phyloP scores from a whole-genome alignment of 768 basidiomycete species.

The Pholiota conissans region DNA sequence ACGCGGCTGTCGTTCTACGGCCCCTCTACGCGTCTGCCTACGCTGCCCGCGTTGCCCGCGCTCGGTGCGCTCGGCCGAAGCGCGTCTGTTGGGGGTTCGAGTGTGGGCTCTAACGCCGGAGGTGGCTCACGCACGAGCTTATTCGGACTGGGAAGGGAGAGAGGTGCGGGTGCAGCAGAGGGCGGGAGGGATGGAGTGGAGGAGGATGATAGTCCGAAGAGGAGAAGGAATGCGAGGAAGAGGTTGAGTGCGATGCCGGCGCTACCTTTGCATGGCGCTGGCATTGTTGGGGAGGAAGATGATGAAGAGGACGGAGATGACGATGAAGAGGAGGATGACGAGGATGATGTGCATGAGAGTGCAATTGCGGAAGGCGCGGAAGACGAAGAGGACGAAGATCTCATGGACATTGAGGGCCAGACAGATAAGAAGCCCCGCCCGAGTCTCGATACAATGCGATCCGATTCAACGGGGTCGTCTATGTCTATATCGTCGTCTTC shows the following conservation, averaged over 20 bases:
- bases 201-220: background rate
- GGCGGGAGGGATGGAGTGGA: background rate
- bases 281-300: conserved; percentile 34
- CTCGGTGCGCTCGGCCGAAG: background rate
- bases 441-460: background rate
- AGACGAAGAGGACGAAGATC: conserved; percentile 14
- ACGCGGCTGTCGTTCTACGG: background rate
- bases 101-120: background rate
- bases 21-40: background rate
- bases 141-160: too few species aligned
- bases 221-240: background rate
- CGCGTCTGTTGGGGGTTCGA: background rate
- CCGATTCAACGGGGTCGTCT: background rate
- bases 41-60: background rate
- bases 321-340: conserved; percentile 37
- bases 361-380: conserved; percentile 21
- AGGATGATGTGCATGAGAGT: conserved; percentile 29
- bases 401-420: conserved; percentile 1
- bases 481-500: background rate
- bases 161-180: too few species aligned
- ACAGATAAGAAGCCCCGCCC: background rate
- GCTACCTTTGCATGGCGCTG: conserved; percentile 3
- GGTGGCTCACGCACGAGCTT: background rate
- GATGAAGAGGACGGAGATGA: conserved; percentile 29
- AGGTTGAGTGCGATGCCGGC: conserved; percentile 1